Evolutionary conservation across 2,329 filamentous ascomycete genomes (phyloP).

Genomic region (Ilyonectria robusta): DNA sequence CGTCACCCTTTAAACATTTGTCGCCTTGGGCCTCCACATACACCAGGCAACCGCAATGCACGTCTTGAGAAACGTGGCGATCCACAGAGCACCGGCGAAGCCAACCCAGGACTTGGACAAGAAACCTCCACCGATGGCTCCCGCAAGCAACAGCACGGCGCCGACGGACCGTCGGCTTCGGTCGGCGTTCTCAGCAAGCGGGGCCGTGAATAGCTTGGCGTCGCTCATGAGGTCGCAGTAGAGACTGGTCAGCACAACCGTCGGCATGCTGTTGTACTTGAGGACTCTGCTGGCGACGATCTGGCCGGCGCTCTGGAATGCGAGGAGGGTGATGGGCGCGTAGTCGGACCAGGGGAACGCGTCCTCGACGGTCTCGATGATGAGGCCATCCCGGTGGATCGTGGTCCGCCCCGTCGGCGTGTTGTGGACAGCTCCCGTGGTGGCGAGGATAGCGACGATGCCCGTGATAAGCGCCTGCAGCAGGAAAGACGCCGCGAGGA

Average conservation of each 20-base stretch:
- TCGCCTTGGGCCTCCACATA: constrained; percentile 44
- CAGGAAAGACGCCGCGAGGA: constrained; percentile 41
- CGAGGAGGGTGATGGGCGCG: constrained; percentile 44
- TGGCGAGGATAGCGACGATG: constrained; percentile 44
- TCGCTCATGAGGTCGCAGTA: constrained; percentile 50
- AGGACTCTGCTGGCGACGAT: constrained; percentile 46
- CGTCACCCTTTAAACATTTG: neutral
- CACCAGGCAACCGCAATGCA: constrained; percentile 41
- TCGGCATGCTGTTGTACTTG: constrained; percentile 48
- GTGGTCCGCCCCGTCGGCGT: constrained; percentile 35
- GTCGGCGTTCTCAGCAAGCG: constrained; percentile 44
- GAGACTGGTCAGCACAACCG: constrained; percentile 45
- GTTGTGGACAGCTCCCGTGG: constrained; percentile 42
- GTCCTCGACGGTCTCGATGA: constrained; percentile 41
- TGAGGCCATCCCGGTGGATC: constrained; percentile 36
- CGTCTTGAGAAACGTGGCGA: constrained; percentile 45
- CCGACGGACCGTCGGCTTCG: constrained; percentile 40
- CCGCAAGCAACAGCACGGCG: constrained; percentile 41
- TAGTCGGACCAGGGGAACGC: constrained; percentile 43
- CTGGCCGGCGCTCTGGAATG: constrained; percentile 47
- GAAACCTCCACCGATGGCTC: constrained; percentile 44
- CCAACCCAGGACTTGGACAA: constrained; percentile 48
- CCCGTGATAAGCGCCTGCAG: constrained; percentile 43
- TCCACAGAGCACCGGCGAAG: constrained; percentile 47
- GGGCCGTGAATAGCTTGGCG: constrained; percentile 43